phyloP scores from a whole-genome alignment of 73 alveolate species.

The Paramecium primaurelia region DNA sequence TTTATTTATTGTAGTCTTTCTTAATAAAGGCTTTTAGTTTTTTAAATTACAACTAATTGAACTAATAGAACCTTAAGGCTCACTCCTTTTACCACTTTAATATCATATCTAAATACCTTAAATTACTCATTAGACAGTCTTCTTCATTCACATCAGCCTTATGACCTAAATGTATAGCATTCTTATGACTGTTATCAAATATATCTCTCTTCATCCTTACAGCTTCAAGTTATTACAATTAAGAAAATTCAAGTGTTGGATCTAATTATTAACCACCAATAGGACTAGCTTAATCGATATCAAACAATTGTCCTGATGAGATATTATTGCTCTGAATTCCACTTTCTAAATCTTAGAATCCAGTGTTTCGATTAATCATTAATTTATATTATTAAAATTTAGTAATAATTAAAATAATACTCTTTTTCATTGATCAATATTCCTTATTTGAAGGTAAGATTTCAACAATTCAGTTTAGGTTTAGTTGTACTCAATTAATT shows the following conservation, averaged over 20 bases:
- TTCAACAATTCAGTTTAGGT: not conserved
- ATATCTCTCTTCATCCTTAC: slow-evolving; percentile 11
- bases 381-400: not conserved
- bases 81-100: slow-evolving; percentile 5
- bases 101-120: not conserved
- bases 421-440: not conserved
- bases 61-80: not conserved
- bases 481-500: not conserved
- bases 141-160: slow-evolving; percentile 27
- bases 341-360: slow-evolving; percentile 40
- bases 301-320: not conserved
- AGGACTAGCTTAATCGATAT: slow-evolving; percentile 9
- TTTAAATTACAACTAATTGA: not conserved
- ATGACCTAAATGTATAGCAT: not conserved
- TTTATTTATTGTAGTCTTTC: not conserved
- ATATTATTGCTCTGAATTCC: slow-evolving; percentile 41
- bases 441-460: not conserved
- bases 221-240: not conserved
- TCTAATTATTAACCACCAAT: not conserved
- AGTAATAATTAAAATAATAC: not conserved
- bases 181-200: not conserved
- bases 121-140: slow-evolving; percentile 26
- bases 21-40: not conserved
- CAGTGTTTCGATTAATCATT: slow-evolving; percentile 11
- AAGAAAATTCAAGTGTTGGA: slow-evolving; percentile 39